Conservation (phyloP, 495 filamentous ascomycete species). For the Parmelia sp. region DNA sequence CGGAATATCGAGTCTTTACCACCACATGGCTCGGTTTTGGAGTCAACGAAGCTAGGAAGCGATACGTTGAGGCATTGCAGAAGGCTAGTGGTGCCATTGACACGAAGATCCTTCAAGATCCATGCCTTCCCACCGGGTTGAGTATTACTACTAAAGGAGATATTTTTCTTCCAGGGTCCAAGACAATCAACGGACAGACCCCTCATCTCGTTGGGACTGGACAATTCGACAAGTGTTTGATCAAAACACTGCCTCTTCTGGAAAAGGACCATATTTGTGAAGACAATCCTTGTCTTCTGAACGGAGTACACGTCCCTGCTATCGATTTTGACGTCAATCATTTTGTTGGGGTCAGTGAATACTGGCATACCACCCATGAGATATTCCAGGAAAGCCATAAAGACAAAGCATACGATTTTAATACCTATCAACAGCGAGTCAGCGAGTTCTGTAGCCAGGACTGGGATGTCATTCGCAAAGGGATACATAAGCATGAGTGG, state of each 20-base stretch:
- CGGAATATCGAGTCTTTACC: conserved; percentile 85
- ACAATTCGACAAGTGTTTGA: conserved; percentile 76
- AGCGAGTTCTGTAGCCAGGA: conserved; percentile 76
- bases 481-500: conserved; percentile 58
- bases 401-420: conserved; percentile 84
- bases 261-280: conserved; percentile 82
- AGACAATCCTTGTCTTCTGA: conserved; percentile 79
- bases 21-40: conserved; percentile 97
- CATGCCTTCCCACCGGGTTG: conserved; percentile 78
- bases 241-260: conserved; percentile 74
- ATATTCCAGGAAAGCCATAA: conserved; percentile 77
- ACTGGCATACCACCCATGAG: conserved; percentile 97
- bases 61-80: conserved; percentile 69
- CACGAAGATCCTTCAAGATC: conserved; percentile 71
- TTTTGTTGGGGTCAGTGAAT: conserved; percentile 96
- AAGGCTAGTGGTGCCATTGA: conserved; percentile 48
- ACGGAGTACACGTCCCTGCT: conserved; percentile 84
- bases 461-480: conserved; percentile 67
- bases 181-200: conserved; percentile 50
- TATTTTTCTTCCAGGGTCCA: conserved; percentile 34
- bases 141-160: conserved; percentile 49
- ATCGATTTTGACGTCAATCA: conserved; percentile 98
- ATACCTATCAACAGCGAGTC: conserved; percentile 81
- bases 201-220: conserved; percentile 72
- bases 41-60: conserved; percentile 78